phyloP scores from a whole-genome alignment of 106 monocot species.

The Platanthera guangdongensis region DNA sequence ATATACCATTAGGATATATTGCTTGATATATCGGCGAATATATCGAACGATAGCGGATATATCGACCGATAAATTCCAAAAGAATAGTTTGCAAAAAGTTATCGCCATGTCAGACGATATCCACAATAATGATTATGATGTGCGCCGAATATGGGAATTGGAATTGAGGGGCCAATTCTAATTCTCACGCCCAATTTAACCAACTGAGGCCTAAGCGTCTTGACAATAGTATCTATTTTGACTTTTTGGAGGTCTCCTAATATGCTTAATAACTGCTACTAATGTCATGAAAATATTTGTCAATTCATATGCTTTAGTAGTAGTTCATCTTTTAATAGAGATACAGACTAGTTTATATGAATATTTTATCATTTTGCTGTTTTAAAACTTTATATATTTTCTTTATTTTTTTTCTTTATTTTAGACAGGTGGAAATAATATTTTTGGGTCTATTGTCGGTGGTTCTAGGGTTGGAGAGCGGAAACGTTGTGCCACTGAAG shows the following conservation, averaged over 20 bases:
- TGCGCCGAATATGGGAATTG: no score
- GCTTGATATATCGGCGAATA: no score
- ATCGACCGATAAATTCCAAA: no score
- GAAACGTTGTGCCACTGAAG: constrained; percentile 72
- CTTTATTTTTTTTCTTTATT: constrained; percentile 6
- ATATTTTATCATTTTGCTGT: not conserved
- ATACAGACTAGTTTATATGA: not conserved
- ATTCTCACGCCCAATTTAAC: no score
- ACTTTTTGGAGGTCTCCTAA: not conserved
- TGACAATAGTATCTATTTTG: not conserved
- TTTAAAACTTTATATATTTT: not conserved
- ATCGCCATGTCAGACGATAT: no score
- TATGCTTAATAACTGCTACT: not conserved
- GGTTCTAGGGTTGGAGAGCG: constrained; percentile 67
- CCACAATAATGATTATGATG: no score
- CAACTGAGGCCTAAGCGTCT: not conserved
- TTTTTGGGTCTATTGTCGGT: constrained; percentile 80
- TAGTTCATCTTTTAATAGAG: not conserved
- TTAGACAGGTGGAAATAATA: constrained; percentile 46
- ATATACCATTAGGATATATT: no score
- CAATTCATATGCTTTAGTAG: not conserved
- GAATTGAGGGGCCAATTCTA: no score
- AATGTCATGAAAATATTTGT: not conserved
- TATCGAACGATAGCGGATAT: no score
- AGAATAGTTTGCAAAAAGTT: no score